phyloP scores from a whole-genome alignment of 2,329 filamentous ascomycete genomes.

The Penicillium digitatum region DNA sequence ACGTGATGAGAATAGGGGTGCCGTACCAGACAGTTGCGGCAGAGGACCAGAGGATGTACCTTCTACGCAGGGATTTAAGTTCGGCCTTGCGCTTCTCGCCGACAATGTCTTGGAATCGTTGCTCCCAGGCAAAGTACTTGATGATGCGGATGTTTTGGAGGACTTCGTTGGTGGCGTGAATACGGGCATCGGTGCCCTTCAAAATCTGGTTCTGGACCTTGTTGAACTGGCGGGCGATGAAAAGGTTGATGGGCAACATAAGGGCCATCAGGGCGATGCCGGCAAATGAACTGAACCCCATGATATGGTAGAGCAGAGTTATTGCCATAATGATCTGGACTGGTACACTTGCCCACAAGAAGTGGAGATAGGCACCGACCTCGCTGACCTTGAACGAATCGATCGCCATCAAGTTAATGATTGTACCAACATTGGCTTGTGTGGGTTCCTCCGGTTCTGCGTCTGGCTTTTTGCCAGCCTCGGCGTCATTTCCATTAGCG shows the following conservation, averaged over 20 bases:
- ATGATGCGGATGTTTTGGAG: constrained; percentile 97
- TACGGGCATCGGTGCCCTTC: constrained; percentile 88
- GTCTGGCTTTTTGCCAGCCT: constrained; percentile 20
- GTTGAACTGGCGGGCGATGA: constrained; percentile 79
- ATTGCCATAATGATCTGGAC: constrained; percentile 82
- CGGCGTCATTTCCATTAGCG: constrained; percentile 23
- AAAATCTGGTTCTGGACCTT: constrained; percentile 86
- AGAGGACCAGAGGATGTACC: constrained; percentile 86
- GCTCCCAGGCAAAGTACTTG: constrained; percentile 99
- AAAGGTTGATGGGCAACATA: constrained; percentile 84
- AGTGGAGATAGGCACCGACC: constrained; percentile 90
- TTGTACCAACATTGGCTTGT: constrained; percentile 91
- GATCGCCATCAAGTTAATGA: constrained; percentile 99
- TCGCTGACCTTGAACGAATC: constrained; percentile 99
- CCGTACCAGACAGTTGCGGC: constrained; percentile 97
- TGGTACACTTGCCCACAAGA: constrained; percentile 86
- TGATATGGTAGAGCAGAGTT: constrained; percentile 77
- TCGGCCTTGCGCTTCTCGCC: constrained; percentile 82
- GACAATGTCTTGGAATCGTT: constrained; percentile 79
- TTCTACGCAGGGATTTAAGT: constrained; percentile 69
- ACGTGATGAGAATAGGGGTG: constrained; percentile 89
- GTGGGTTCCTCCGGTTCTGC: constrained; percentile 46
- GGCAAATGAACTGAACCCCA: constrained; percentile 89
- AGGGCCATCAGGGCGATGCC: constrained; percentile 87
- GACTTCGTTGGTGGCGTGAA: constrained; percentile 94